Percentiles rank a stretch among this genome's conserved stretches.
phyloP scores from a whole-genome alignment of 306 rosid species.

The Rosa multiflora region DNA sequence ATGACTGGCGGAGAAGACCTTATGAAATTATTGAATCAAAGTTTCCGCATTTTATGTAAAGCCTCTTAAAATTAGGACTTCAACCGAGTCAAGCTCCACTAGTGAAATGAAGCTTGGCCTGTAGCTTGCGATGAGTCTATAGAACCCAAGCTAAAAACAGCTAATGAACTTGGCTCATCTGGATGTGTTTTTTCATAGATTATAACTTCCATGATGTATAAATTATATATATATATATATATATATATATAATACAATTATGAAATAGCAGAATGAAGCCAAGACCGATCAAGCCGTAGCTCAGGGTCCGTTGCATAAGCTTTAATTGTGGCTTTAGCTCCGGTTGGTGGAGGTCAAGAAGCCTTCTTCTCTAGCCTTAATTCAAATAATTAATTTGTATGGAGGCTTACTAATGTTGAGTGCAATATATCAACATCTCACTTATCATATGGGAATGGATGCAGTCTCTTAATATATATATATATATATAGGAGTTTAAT shows the following conservation, averaged over 20 bases:
- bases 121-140: not conserved
- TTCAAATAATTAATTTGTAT: not conserved
- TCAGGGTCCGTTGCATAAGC: not conserved
- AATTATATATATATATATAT: too few species aligned
- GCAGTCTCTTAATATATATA: not conserved
- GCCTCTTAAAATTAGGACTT: not conserved
- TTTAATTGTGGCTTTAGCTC: not conserved
- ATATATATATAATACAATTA: too few species aligned
- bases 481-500: too few species aligned
- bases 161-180: not conserved
- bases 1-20: not conserved
- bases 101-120: not conserved
- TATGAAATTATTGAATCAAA: not conserved
- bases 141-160: not conserved
- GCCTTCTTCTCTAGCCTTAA: not conserved
- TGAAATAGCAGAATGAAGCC: not conserved
- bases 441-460: not conserved
- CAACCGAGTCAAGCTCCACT: not conserved
- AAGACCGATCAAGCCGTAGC: not conserved
- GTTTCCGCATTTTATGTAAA: not conserved
- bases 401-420: not conserved
- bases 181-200: not conserved
- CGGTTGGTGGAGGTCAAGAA: not conserved
- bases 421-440: not conserved
- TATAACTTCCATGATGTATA: not conserved